phyloP scores from a whole-genome alignment of 116 monocot species.

The Papilionanthe hybrid region DNA sequence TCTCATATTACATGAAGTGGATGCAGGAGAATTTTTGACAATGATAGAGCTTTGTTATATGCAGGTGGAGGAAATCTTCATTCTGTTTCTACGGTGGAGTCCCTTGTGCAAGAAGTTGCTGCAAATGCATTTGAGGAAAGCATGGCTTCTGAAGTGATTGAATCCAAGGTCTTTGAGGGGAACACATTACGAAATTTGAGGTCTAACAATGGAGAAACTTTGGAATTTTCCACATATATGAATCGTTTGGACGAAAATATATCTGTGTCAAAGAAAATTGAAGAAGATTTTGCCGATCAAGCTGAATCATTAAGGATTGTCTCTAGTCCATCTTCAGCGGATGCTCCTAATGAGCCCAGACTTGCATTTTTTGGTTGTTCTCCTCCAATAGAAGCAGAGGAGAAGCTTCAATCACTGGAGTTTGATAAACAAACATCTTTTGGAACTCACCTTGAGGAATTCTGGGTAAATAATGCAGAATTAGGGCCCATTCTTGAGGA shows the following conservation, averaged over 20 bases:
- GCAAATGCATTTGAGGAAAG: slow-evolving; percentile 2
- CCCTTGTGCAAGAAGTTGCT: slow-evolving; percentile 18
- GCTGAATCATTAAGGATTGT: background rate
- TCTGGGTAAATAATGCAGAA: slow-evolving; percentile 16
- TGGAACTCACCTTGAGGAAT: slow-evolving; percentile 13
- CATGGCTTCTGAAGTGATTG: background rate
- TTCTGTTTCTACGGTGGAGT: slow-evolving; percentile 16
- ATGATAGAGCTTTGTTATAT: slow-evolving; percentile 4
- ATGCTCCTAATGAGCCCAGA: background rate
- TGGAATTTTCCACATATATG: slow-evolving; percentile 3
- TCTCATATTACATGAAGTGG: background rate
- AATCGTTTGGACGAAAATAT: slow-evolving; percentile 16
- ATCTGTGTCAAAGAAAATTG: background rate
- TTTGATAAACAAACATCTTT: slow-evolving; percentile 8
- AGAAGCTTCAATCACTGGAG: background rate
- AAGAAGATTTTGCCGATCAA: slow-evolving; percentile 3
- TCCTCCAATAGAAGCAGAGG: slow-evolving; percentile 4
- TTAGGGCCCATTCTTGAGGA: slow-evolving; percentile 39
- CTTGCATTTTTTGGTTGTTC: slow-evolving; percentile 3
- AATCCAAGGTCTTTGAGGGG: slow-evolving; percentile 1
- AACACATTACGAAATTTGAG: slow-evolving; percentile 12
- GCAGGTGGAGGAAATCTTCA: slow-evolving; percentile 11
- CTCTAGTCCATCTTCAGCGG: background rate
- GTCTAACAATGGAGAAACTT: slow-evolving; percentile 6
- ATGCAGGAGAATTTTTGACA: background rate